These are phyloP conservation scores for Mycena pura DNA, from an alignment of 768 basidiomycete species.

Conservation along the genomic window DNA sequence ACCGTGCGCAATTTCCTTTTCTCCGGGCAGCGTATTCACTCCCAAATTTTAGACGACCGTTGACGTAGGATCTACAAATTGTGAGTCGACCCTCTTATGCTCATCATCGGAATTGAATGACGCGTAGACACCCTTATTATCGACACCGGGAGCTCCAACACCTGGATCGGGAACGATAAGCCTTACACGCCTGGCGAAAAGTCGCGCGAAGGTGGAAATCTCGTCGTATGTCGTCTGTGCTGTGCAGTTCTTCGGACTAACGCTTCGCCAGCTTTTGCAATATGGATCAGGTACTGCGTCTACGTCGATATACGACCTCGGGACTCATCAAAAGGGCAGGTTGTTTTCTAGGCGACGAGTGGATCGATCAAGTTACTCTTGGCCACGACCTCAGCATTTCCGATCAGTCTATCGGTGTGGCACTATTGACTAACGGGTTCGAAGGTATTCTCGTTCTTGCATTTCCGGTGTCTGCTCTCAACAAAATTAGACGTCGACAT, in stretches of 20 bases:
- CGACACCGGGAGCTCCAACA: conserved; percentile 73
- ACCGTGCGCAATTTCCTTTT: conserved; percentile 23
- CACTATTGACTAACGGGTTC: conserved; percentile 35
- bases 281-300: too few relatives aligned
- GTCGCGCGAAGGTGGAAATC: conserved; percentile 59
- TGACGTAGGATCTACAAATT: conserved; percentile 60
- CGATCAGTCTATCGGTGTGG: conserved; percentile 71
- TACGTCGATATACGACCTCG: too few relatives aligned
- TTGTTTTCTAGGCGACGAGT: conserved; percentile 46
- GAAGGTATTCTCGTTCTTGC: background rate
- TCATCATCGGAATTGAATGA: background rate
- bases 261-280: conserved; percentile 47
- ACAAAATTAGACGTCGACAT: too few relatives aligned
- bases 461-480: conserved; percentile 28
- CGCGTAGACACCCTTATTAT: conserved; percentile 59
- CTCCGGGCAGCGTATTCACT: too few relatives aligned
- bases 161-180: conserved; percentile 80
- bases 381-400: conserved; percentile 54
- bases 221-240: conserved; percentile 56
- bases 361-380: conserved; percentile 62
- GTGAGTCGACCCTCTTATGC: conserved; percentile 38
- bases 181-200: conserved; percentile 44
- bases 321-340: conserved; percentile 60
- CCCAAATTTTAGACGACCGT: conserved; percentile 36
- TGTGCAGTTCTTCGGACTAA: conserved; percentile 35